Evolutionary conservation across 345 rosid species (phyloP).

Genomic region (Adansonia digitata): DNA sequence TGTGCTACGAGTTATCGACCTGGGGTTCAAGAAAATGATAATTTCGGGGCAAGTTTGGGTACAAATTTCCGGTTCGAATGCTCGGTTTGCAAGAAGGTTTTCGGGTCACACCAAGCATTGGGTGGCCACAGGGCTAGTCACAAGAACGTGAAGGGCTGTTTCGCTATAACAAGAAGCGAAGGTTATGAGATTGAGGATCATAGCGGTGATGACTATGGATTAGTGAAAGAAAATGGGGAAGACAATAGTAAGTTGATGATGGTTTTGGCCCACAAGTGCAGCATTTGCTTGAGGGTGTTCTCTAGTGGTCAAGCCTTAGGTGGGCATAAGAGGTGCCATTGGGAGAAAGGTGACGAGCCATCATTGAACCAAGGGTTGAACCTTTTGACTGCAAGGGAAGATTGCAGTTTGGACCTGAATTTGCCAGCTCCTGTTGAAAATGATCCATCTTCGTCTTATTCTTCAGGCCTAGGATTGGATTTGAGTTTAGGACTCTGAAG

Average conservation of each 20-base stretch:
- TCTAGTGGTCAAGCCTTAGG: constrained; percentile 71
- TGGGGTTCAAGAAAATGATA: constrained; percentile 17
- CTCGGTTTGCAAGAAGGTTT: constrained; percentile 80
- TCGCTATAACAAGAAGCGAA: constrained; percentile 47
- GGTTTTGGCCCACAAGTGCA: constrained; percentile 48
- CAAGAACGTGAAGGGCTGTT: constrained; percentile 80
- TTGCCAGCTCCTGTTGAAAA: constrained; percentile 51
- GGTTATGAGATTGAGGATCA: constrained; percentile 21
- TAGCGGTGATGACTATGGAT: neutral
- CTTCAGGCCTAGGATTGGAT: constrained; percentile 49
- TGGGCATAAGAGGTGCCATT: constrained; percentile 79
- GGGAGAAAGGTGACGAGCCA: constrained; percentile 51
- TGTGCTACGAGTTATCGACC: neutral
- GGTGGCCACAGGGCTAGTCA: constrained; percentile 93
- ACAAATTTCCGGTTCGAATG: constrained; percentile 49
- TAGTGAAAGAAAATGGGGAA: constrained; percentile 11
- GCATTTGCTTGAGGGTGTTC: constrained; percentile 57
- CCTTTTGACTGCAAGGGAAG: constrained; percentile 1
- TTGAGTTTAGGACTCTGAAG: constrained; percentile 64
- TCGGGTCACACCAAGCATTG: constrained; percentile 83
- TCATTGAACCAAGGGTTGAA: constrained; percentile 16
- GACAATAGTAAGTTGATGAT: constrained; percentile 20
- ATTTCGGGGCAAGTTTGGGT: neutral
- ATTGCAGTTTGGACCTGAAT: constrained; percentile 53
- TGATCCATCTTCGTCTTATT: constrained; percentile 33